Evolutionary conservation across 352 stramenopile species (phyloP), one percentile per base, ranked within the genome.

Genomic region (Peronosclerospora sorghi): DNA sequence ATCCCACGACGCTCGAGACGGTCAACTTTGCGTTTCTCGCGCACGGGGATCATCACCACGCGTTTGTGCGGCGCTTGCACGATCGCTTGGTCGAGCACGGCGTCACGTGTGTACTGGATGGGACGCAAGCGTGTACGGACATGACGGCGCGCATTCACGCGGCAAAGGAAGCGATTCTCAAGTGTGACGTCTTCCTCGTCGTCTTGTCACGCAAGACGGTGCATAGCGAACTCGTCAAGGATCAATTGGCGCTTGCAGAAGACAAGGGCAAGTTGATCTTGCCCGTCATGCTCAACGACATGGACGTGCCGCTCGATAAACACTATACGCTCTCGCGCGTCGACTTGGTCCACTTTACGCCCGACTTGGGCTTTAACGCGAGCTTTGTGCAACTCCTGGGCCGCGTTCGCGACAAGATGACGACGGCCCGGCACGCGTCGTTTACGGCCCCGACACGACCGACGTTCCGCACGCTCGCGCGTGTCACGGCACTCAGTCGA

Each of bases 221-320:
- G 17, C 42, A 56, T 3, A 88, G 71, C 32, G 72, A 91, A 37
- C 42, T 88, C 1, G 67, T 88, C n/a, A 82, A 78, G 35, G 75
- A 88, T 37, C 75, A 91, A 43, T 56, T 91, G 10, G 75, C 79
- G 9, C 88, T 88, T 35, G 79, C 75, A 0, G 79, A 91, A 49
- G 75, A 87, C 58, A 91, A 91, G 44, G 75, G 78, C 38, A 91
- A 91, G 54, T 72, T 68, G 19, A 86, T 91, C 37, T 51, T 88
- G 17, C 75, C 78, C 0, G 65, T 91, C 0, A 72, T 87, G 5
- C 68, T 81, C 0, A 83, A 87, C 32, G 61, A 54, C 24, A 63
- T 86, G 32, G 58, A 75, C 32, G 76, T 90, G 36, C 64, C 49
- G 8, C 57, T 87, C 19, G 78, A 85, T 29, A 68, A 86, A 46